Base-by-base conservation (phyloP, 73 alveolate genomes). In the Uronychia binucleata region DNA sequence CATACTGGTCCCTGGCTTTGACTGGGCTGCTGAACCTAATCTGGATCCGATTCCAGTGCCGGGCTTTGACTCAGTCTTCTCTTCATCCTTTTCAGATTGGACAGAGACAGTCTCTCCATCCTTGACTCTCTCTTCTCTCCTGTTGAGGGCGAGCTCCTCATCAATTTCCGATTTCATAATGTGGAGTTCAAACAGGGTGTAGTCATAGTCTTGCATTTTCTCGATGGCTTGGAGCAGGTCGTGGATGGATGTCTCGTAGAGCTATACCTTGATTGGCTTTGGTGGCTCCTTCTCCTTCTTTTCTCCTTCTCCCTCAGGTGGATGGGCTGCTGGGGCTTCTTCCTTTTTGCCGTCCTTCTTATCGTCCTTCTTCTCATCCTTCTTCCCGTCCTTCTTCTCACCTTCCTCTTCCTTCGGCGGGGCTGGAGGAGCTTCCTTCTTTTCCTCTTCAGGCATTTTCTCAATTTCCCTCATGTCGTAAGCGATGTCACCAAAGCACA, bases 401-500 rank as follows among this genome's bases (percentile, higher is more conserved):
- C 94, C 95, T 58, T 93, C 93, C 77, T 95, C 97, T 82, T 92
- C 95, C 80, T 84, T 87, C 91, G 90, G 80, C 81, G 86, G 89
- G 30, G 89, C 90, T 59, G 77, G 93, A 57, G 88, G 95, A 74
- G 92, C 90, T 86, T 92, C 91, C 75, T 89, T 92, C 85, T 91
- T 94, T 32, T 94, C 97, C 82, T 81, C 96, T 80, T 86, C 97
- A 31, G 98, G 98, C 91, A 92, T 83, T 89, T 95, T 93, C 79
- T 92, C 89, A 1, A 90, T 91, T 80, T 76, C 90, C 87, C 94
- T 92, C 26, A 87, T 75, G 75, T 88, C 93, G 79, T 90, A 93
- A 26, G 93, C 91, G 28, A 98, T 93, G 33, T 97, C 98, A 33
- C 99, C 99, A 85, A 97, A 98, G 92, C 99, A 97, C 77, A 94